Evolutionary conservation across 2,329 filamentous ascomycete genomes (phyloP), one percentile per base, ranked within the genome.

Genomic region (Hypoxylon sp.): DNA sequence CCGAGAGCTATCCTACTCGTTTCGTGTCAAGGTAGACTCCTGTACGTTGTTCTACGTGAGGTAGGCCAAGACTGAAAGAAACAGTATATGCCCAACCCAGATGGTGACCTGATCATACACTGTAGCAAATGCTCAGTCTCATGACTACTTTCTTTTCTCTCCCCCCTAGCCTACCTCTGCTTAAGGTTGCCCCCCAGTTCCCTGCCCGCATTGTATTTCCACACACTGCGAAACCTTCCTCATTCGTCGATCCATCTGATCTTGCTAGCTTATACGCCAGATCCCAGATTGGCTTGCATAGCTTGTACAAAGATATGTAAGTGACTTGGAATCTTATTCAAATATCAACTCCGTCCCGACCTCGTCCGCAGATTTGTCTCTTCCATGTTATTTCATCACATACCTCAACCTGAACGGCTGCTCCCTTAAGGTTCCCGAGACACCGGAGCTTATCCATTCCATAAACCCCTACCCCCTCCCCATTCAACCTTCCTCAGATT

Each of bases 241-340:
- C 48, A 74, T 76, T 75, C 32, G 74, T 75, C 68, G 51, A 70
- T 41, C 70, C 73, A 74, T 74, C 69, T 74, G 75, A 76, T 74
- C 69, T 65, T 69, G 62, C 57, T 59, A 57, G 62, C 60, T 61
- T 57, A 56, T 53, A 66, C 56, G 19, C 59, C 14, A 63, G 63
- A 58, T 67, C 55, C 64, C 60, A 61, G 69, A 55, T 66, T 67
- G 56, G 48, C 38, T 19, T 59, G 59, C 67, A 67, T 67, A 62
- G 58, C 59, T 67, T 56, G 56, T 60, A 59, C 55, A 58, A 60
- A 62, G 60, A 56, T 56, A 56, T 56, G 63, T 68, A 61, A 38
- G 61, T 67, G 46, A 25, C 53, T 59, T 53, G 61, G 36, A 57
- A 69, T 63, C 46, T 69, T 59, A 63, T 66, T 67, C 67, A 68